Evolutionary conservation across 2,329 filamentous ascomycete species (phyloP), one percentile per base, ranked within the genome.

Genomic region (Colletotrichum sansevieriae): DNA sequence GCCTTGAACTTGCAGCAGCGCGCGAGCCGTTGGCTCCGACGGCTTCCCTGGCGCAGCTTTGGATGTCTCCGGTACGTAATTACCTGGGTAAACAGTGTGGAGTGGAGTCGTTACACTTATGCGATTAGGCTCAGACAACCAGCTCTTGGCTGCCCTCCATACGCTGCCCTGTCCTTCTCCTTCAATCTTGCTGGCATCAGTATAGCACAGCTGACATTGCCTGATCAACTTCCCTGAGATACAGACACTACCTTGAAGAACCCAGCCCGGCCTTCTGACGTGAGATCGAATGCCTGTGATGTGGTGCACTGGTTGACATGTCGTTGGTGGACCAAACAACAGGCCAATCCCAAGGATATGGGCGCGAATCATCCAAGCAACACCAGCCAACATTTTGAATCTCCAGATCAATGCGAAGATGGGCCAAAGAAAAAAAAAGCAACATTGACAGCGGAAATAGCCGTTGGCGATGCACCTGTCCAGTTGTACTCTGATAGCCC

Each of bases 11-110:
- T 51, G 12, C 46, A 58, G 35, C 44, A 56, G 43, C 43, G 15
- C 37, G 52, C 35, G 51, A 63, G 35, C 51, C 65, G 65, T 54
- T 47, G 52, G 60, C 60, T 52, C 52, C 59, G 35, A 56, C 58
- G 29, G 41, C 43, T 43, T 63, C 29, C 59, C 51, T 15, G 51
- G 37, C 15, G 35, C 59, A 9, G 22, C 20, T 29, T 8, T 29
- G 7, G 29, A 15, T 15, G 37, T 39, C 11, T 39, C 37, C 37
- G 13, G 13, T 10, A 39, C 10, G 37, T 39, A 6, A 15, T 25
- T 15, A 52, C 25, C n/a, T 33, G 25, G 25, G 15, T 35, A 18
- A 15, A 13, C n/a, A 29, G 25, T 11, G n/a, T 12, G n/a, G 35
- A 63, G 33, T 22, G 25, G 15, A 44, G 47, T 13, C 37, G 41